Evolutionary conservation across 345 rosid species (phyloP), one percentile per base, ranked within the genome.

Genomic region (Rhodamnia argentea): DNA sequence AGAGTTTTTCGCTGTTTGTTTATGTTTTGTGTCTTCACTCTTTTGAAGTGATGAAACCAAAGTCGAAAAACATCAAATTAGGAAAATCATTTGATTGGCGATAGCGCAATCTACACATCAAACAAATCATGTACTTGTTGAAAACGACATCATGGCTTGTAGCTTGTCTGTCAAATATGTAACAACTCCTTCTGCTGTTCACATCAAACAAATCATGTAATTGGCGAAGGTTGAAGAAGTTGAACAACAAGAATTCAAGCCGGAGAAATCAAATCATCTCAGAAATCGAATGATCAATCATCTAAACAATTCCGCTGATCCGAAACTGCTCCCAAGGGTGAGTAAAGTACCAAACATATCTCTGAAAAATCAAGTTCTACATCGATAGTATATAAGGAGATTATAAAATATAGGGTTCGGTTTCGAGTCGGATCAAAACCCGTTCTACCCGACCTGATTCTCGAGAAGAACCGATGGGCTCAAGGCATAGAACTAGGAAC

Each of bases 261-360:
- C 9, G 50, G 50, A 47, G 50, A 47, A 47, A 47, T 47, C 50
- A 47, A 42, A 47, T 47, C 50, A 47, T 47, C 10, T 96, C 96
- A 76, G 93, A 87, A 90, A 91, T 92, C 5, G 89, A 92, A 15
- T 90, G 94, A 84, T 96, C 96, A 82, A 97, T 90, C 82, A 97
- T 88, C 87, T 94, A 96, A 85, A 94, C 86, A 85, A 87, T 92
- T 90, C 99, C 99, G 85, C 74, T 93, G 89, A 97, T 97, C 76
- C 98, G 93, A 85, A 95, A 96, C 86, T 95, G 99, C 92, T 96
- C 99, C 98, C 98, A 96, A 10, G 99, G 90, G 83, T 92, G 94
- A 5, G 98, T 90, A 52, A 97, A 95, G 87, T 96, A 96, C 98
- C 98, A 97, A 88, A 8, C 98, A 94, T 85, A 97, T 94, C 98